Conservation (phyloP, 2,329 filamentous ascomycete genomes). For the Myriosclerotinia scirpicola region DNA sequence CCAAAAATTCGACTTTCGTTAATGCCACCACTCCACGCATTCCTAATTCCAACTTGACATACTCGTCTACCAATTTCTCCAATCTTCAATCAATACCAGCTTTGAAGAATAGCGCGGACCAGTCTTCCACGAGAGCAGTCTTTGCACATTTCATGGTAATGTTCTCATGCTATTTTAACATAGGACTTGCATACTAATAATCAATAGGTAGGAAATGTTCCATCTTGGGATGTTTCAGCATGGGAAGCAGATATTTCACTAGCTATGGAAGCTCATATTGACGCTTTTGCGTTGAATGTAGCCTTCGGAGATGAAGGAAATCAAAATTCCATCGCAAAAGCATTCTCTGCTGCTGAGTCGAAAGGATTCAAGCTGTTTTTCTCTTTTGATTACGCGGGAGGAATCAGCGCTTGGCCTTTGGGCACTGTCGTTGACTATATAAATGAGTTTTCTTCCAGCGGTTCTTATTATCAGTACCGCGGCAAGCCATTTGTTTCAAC, state of each 20-base stretch:
- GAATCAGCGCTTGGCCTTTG: slow-evolving; percentile 26
- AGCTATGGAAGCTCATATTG: slow-evolving; percentile 30
- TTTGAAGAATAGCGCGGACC: too few species aligned
- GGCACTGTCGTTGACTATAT: too few species aligned
- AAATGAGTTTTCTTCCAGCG: not conserved
- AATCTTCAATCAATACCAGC: too few species aligned
- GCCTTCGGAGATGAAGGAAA: slow-evolving; percentile 37
- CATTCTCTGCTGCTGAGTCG: slow-evolving; percentile 33
- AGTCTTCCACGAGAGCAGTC: too few species aligned
- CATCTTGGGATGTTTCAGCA: not conserved
- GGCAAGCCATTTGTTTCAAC: not conserved
- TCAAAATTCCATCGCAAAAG: slow-evolving; percentile 33
- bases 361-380: slow-evolving; percentile 39
- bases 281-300: slow-evolving; percentile 41
- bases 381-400: slow-evolving; percentile 40
- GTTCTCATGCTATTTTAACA: too few species aligned
- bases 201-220: too few species aligned
- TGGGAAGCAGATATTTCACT: not conserved
- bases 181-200: too few species aligned
- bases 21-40: too few species aligned
- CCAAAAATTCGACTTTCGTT: too few species aligned
- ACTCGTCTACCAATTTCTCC: too few species aligned
- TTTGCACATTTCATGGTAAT: not conserved
- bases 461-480: not conserved
- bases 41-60: too few species aligned